These are phyloP conservation scores for Syncephalastrum sp. DNA, from an alignment of 371 early-diverging fungal genomes.

Conservation along the genomic window DNA sequence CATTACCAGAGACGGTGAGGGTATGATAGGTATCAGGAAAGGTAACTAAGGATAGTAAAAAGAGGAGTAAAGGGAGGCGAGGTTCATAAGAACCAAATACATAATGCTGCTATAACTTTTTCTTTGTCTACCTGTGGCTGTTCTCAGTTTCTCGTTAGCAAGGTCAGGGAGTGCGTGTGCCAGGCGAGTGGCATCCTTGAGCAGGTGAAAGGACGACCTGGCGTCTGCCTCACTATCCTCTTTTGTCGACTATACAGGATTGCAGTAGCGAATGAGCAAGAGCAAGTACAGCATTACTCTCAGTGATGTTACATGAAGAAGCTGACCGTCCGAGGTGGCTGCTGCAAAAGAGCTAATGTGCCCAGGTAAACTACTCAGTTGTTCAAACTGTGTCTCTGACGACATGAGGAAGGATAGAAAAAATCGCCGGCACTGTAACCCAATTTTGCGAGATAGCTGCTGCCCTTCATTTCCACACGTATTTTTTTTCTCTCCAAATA, in stretches of 20 bases:
- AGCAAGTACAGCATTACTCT: background rate
- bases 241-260: background rate
- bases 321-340: background rate
- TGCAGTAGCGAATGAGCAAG: background rate
- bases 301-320: background rate
- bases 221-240: background rate
- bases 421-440: too few species aligned
- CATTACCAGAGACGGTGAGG: background rate
- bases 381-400: background rate
- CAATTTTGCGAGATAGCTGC: too few species aligned
- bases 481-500: too few species aligned
- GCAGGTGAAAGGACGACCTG: background rate
- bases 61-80: too few species aligned
- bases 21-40: background rate
- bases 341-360: conserved; percentile 1
- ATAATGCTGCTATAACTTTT: background rate
- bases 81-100: background rate
- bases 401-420: background rate
- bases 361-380: background rate
- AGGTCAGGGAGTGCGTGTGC: background rate
- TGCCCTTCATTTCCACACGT: background rate
- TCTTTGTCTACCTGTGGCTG: background rate
- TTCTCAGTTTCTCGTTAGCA: background rate
- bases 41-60: background rate
- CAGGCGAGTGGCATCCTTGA: background rate